Evolutionary conservation across 2,329 filamentous ascomycete species (phyloP).

Genomic region (Tricladium varicosporioides): DNA sequence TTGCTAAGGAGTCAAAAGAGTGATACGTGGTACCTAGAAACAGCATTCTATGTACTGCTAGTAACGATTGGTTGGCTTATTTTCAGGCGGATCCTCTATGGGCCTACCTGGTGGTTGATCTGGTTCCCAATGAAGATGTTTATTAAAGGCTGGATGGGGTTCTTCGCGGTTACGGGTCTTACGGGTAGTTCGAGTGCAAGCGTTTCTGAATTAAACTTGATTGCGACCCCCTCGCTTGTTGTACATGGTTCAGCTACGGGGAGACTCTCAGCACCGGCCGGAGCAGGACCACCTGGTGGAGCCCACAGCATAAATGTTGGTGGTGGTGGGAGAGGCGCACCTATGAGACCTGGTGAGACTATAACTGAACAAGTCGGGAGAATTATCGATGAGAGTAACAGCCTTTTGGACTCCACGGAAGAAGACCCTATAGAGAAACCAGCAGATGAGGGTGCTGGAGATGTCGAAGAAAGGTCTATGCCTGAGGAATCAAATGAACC

Average conservation of each 20-base stretch:
- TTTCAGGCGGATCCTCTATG: slow-evolving; percentile 82
- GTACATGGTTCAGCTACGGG: slow-evolving; percentile 22
- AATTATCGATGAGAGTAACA: slow-evolving; percentile 44
- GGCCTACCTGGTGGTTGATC: slow-evolving; percentile 85
- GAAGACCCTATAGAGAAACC: slow-evolving; percentile 36
- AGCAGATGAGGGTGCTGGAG: slow-evolving; percentile 29
- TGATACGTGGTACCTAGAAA: slow-evolving; percentile 97
- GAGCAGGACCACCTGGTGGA: slow-evolving; percentile 10
- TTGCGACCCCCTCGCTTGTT: slow-evolving; percentile 18
- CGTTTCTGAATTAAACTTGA: slow-evolving; percentile 17
- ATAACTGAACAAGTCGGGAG: slow-evolving; percentile 54
- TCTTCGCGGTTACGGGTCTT: slow-evolving; percentile 51
- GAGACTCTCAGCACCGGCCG: slow-evolving; percentile 13
- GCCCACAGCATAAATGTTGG: slow-evolving; percentile 49
- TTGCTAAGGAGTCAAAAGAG: slow-evolving; percentile 87
- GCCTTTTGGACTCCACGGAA: slow-evolving; percentile 22
- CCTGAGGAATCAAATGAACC: slow-evolving; percentile 29
- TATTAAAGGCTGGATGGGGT: slow-evolving; percentile 56
- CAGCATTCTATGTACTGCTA: slow-evolving; percentile 77
- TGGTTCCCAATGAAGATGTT: slow-evolving; percentile 75
- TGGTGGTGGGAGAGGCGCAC: slow-evolving; percentile 35
- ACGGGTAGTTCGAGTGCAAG: slow-evolving; percentile 17
- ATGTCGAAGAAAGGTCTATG: slow-evolving; percentile 35
- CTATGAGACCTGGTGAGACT: slow-evolving; percentile 21
- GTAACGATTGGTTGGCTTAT: slow-evolving; percentile 81